These are phyloP conservation scores for Botrytis squamosa DNA, from an alignment of 2,329 filamentous ascomycete species.

Conservation along the genomic window DNA sequence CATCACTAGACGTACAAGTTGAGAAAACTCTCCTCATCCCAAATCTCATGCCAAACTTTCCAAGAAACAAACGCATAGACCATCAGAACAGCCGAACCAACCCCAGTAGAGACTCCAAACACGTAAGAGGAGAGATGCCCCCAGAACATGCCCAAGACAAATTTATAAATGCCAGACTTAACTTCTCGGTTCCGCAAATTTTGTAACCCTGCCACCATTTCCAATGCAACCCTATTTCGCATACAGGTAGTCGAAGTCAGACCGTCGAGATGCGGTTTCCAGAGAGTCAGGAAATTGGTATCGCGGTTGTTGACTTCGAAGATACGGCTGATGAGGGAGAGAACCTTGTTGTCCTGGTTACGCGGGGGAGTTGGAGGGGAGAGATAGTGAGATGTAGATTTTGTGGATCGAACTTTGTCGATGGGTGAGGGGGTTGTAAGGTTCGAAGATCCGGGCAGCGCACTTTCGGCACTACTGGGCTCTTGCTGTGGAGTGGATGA, in stretches of 20 bases:
- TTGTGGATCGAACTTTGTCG: not conserved
- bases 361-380: not conserved
- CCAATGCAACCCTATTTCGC: not conserved
- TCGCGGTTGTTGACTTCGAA: not conserved
- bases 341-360: not conserved
- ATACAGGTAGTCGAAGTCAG: not conserved
- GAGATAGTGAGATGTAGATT: not conserved
- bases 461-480: not conserved
- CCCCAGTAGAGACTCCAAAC: not conserved
- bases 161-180: not conserved
- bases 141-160: not conserved
- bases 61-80: not conserved
- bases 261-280: not conserved
- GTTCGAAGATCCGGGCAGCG: accelerated
- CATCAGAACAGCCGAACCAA: not conserved
- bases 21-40: not conserved
- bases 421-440: not conserved
- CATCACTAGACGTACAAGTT: not conserved
- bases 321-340: not conserved
- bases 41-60: not conserved
- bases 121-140: not conserved
- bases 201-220: not conserved
- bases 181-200: not conserved
- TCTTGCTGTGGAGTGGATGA: not conserved
- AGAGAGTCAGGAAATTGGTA: not conserved